These are phyloP conservation scores for Pseudogymnoascus sp. DNA, from an alignment of 2,329 filamentous ascomycete genomes.

Conservation along the genomic window DNA sequence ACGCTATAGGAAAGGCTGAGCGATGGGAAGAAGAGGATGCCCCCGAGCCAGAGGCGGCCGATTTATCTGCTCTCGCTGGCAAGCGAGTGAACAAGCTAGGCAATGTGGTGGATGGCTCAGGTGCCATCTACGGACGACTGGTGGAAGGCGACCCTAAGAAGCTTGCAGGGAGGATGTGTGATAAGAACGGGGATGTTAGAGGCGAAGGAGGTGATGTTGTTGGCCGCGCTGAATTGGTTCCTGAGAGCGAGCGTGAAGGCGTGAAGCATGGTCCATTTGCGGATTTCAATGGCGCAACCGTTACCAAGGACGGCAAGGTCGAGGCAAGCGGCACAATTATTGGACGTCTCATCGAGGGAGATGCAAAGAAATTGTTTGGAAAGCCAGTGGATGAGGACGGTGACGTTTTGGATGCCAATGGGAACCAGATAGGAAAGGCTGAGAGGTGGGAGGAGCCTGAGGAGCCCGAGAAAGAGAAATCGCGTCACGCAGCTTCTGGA, in stretches of 20 bases:
- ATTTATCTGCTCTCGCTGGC: slow-evolving; percentile 57
- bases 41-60: slow-evolving; percentile 40
- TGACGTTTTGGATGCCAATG: slow-evolving; percentile 72
- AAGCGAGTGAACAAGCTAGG: slow-evolving; percentile 67
- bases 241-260: slow-evolving; percentile 57
- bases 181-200: slow-evolving; percentile 64
- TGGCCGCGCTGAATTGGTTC: slow-evolving; percentile 59
- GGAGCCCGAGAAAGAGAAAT: slow-evolving; percentile 39
- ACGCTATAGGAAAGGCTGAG: slow-evolving; percentile 59
- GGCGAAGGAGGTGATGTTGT: slow-evolving; percentile 67
- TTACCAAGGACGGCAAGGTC: slow-evolving; percentile 62
- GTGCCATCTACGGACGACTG: slow-evolving; percentile 55
- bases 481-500: slow-evolving; percentile 46
- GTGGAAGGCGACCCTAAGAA: slow-evolving; percentile 59
- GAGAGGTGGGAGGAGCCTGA: slow-evolving; percentile 48
- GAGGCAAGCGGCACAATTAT: slow-evolving; percentile 63
- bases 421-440: slow-evolving; percentile 50
- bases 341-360: slow-evolving; percentile 63
- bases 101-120: slow-evolving; percentile 48
- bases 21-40: slow-evolving; percentile 52
- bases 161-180: slow-evolving; percentile 61
- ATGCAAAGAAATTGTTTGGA: slow-evolving; percentile 64
- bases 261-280: slow-evolving; percentile 62
- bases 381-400: slow-evolving; percentile 74
- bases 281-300: slow-evolving; percentile 56